These are phyloP conservation scores for Oidiodendron maius DNA, from an alignment of 495 filamentous ascomycete species.

Conservation along the genomic window DNA sequence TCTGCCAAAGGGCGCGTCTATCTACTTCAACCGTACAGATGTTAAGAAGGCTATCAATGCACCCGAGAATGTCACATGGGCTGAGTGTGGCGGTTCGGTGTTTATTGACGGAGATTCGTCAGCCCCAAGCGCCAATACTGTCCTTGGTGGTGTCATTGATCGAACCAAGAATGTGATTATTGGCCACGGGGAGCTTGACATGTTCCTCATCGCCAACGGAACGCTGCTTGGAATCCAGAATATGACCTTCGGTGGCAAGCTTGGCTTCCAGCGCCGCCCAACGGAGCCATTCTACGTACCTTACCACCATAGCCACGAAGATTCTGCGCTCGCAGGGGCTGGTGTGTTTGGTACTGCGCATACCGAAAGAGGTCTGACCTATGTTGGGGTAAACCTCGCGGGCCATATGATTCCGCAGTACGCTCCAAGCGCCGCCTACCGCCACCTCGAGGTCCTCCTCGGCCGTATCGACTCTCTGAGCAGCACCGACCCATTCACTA, in stretches of 20 bases:
- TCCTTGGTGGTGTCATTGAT: conserved; percentile 68
- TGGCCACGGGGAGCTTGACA: conserved; percentile 51
- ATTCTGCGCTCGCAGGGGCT: conserved; percentile 30
- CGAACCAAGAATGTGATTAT: conserved; percentile 63
- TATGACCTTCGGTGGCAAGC: conserved; percentile 73
- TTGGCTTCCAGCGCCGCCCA: conserved; percentile 60
- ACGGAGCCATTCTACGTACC: conserved; percentile 60
- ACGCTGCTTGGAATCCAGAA: conserved; percentile 71
- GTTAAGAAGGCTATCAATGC: conserved; percentile 72
- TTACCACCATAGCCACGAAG: conserved; percentile 34
- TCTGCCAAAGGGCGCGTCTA: conserved; percentile 43
- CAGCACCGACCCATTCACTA: conserved; percentile 18
- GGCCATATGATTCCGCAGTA: conserved; percentile 63
- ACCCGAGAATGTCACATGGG: conserved; percentile 51
- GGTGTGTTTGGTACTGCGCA: conserved; percentile 56
- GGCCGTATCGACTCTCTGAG: conserved; percentile 42
- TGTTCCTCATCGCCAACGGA: conserved; percentile 56
- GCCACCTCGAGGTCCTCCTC: conserved; percentile 63
- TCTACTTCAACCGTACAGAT: conserved; percentile 76
- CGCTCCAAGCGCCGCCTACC: conserved; percentile 54
- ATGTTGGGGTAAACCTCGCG: conserved; percentile 47
- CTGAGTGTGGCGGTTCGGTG: conserved; percentile 48
- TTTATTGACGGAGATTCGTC: conserved; percentile 47
- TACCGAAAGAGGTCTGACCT: conserved; percentile 67
- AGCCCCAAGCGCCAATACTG: conserved; percentile 38